phyloP scores from a whole-genome alignment of 1,284 basidiomycete species.

The Marasmius sp. region DNA sequence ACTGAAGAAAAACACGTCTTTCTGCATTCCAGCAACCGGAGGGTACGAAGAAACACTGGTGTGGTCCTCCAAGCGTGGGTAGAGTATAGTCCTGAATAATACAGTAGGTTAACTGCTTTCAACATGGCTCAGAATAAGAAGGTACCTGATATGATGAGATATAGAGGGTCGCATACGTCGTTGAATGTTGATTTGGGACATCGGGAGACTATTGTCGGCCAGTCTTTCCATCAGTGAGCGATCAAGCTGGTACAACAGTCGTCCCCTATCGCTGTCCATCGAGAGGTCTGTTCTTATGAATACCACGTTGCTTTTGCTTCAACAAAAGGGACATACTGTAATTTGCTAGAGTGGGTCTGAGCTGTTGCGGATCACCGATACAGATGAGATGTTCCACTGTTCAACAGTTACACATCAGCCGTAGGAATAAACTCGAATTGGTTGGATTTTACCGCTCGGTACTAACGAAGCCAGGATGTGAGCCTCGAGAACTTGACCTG shows the following conservation, averaged over 20 bases:
- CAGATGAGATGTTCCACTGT: slow-evolving; percentile 60
- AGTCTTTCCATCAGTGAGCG: slow-evolving; percentile 65
- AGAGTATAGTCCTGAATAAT: slow-evolving; percentile 53
- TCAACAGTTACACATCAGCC: not conserved
- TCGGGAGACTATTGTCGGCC: slow-evolving; percentile 45
- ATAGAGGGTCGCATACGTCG: slow-evolving; percentile 61
- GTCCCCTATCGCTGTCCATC: slow-evolving; percentile 49
- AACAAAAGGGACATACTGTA: slow-evolving; percentile 44
- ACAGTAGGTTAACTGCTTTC: not conserved
- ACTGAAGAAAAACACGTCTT: slow-evolving; percentile 60
- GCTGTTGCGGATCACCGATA: slow-evolving; percentile 72
- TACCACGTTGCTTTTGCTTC: not conserved
- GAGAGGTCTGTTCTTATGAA: slow-evolving; percentile 42
- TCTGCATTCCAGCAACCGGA: slow-evolving; percentile 53
- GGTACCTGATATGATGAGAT: slow-evolving; percentile 45
- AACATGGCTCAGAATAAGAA: not conserved
- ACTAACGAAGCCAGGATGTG: slow-evolving; percentile 65
- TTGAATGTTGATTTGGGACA: slow-evolving; percentile 62
- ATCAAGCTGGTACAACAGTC: slow-evolving; percentile 54
- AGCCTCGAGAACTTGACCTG: slow-evolving; percentile 77
- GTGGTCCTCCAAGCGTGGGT: slow-evolving; percentile 59
- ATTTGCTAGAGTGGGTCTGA: slow-evolving; percentile 65
- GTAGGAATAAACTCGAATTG: slow-evolving; percentile 10
- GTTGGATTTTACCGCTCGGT: slow-evolving; percentile 35
- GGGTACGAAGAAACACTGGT: slow-evolving; percentile 48